Evolutionary conservation across 345 rosid genomes (phyloP), one percentile per base, ranked within the genome.

Genomic region (Limnanthes douglasii): DNA sequence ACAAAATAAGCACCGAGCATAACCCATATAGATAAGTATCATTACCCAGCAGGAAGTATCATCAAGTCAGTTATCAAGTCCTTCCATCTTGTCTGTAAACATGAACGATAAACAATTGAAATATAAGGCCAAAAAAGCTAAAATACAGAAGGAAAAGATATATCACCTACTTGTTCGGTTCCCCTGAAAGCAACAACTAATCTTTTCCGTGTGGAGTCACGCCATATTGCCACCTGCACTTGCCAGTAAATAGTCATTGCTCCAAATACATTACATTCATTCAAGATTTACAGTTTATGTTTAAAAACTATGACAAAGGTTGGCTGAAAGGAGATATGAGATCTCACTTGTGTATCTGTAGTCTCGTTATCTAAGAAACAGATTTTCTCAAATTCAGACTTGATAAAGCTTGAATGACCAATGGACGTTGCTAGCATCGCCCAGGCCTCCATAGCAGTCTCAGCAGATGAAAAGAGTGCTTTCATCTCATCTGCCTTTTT

Each of bases 391-490:
- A 88, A 88, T 57, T 88, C 95, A 38, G 95, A 88, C 72, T 73
- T 83, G 33, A 88, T 76, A 43, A 88, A 78, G 66, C 93, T 88
- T 38, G 97, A 79, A 60, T 83, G 95, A 46, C 97, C 97, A 31
- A 82, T 36, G 26, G 97, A 71, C 57, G 86, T 71, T 46, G 97
- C 88, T 51, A 88, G 90, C 97, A 88, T 73, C 34, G 97, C 97
- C 97, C 97, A 88, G 37, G 97, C 97, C 57, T 88, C 95, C 93
- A 88, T 82, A 24, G 97, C 97, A 71, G 68, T 83, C 59, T 88
- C 97, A 46, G 95, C 97, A 11, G 63, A 69, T 28, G 70, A 66
- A 58, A 88, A 88, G 11, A 88, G 80, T 44, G 52, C 54, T 62
- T 51, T 82, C 95, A 88, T 88, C 70, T 82, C 93, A 62, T 82